Percentiles rank a stretch among this genome's conserved stretches.
phyloP scores from a whole-genome alignment of 2,329 filamentous ascomycete species.

The Colletotrichum endophyticum region DNA sequence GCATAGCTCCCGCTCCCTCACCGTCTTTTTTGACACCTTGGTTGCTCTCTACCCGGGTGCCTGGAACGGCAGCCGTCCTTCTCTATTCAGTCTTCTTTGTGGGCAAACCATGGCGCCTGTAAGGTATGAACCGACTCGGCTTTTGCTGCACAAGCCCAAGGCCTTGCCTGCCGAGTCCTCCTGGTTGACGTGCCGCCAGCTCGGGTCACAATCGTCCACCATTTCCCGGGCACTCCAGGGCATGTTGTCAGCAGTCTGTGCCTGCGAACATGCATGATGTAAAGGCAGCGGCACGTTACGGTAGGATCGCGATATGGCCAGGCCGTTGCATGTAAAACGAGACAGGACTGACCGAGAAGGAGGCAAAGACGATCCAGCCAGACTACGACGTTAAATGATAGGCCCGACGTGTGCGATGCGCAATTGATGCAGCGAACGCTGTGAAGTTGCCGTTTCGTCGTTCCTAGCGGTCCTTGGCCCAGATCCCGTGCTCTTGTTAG shows the following conservation, averaged over 20 bases:
- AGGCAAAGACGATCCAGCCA: background rate
- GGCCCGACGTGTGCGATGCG: background rate
- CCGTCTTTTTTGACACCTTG: constrained; percentile 15
- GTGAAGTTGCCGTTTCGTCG: background rate
- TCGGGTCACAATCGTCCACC: background rate
- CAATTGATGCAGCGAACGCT: background rate
- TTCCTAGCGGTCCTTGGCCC: background rate
- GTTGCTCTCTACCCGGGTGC: constrained; percentile 2
- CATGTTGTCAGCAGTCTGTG: background rate
- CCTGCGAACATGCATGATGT: background rate
- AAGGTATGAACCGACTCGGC: background rate
- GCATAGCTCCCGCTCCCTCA: constrained; percentile 6
- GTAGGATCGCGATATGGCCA: background rate
- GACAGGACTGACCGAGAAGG: background rate
- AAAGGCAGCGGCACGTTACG: background rate
- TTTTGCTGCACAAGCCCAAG: background rate
- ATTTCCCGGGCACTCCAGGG: background rate
- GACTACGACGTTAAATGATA: background rate
- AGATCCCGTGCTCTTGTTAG: background rate
- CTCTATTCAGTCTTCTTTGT: background rate
- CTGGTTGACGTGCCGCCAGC: background rate
- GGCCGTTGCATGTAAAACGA: background rate
- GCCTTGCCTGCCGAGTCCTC: background rate
- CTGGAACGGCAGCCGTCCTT: background rate
- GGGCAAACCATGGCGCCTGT: background rate